phyloP scores from a whole-genome alignment of 768 basidiomycete genomes.

The Tephrocybe sp. region DNA sequence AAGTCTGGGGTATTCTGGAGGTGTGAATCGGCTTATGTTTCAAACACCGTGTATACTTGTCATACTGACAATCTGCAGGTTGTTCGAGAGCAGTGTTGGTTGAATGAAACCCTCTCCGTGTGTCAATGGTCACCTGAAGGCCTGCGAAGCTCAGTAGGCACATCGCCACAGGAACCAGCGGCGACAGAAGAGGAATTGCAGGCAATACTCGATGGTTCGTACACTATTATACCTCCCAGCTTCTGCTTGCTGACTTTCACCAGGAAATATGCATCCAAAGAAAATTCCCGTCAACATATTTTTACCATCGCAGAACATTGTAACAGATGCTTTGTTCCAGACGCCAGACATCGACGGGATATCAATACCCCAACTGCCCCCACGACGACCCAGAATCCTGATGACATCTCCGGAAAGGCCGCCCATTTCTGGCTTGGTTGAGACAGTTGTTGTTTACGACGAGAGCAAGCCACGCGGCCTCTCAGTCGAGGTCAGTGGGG shows the following conservation, averaged over 20 bases:
- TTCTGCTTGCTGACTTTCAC: slow-evolving; percentile 12
- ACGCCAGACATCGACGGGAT: slow-evolving; percentile 34
- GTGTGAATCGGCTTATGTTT: slow-evolving; percentile 28
- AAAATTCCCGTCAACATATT: slow-evolving; percentile 75
- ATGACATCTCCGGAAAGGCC: slow-evolving; percentile 67
- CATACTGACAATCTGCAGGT: slow-evolving; percentile 37
- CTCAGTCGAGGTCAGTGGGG: slow-evolving; percentile 54
- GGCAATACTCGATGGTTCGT: slow-evolving; percentile 60
- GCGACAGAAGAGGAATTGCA: slow-evolving; percentile 56
- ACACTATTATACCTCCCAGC: neutral
- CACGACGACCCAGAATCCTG: slow-evolving; percentile 51
- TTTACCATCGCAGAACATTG: slow-evolving; percentile 41
- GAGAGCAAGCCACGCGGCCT: slow-evolving; percentile 52
- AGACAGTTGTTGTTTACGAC: slow-evolving; percentile 63
- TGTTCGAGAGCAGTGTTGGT: slow-evolving; percentile 81
- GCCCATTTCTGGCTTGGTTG: slow-evolving; percentile 62
- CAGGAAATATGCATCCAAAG: slow-evolving; percentile 51
- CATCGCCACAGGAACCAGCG: slow-evolving; percentile 29
- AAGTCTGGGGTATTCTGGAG: slow-evolving; percentile 76
- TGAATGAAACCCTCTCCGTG: slow-evolving; percentile 66
- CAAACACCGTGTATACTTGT: neutral
- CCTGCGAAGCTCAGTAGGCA: slow-evolving; percentile 23
- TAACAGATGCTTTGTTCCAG: slow-evolving; percentile 42
- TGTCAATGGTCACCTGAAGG: slow-evolving; percentile 64
- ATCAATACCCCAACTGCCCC: slow-evolving; percentile 30